Base-by-base conservation (phyloP, 1,284 basidiomycete species). In the Trichosporon inkin region DNA sequence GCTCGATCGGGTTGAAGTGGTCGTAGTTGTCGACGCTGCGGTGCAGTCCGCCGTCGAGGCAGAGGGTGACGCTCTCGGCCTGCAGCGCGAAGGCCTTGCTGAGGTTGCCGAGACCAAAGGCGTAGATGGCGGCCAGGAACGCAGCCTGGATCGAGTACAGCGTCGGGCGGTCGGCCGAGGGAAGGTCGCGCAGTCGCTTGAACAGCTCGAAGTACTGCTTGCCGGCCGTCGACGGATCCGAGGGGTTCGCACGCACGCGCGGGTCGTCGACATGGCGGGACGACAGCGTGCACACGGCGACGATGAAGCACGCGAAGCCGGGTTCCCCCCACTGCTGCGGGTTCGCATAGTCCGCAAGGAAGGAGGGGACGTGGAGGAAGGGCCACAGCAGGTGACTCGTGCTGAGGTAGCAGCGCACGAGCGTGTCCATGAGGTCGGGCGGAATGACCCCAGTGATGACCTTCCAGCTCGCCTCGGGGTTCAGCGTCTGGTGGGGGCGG, bases 261-360 rank as follows among this genome's bases (percentile, higher is more conserved):
- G 87, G 86, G 75, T 93, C 91, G 72, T 94, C 91, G 62, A 92
- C 88, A 72, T 94, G 91, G 38, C 91, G 83, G 1, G 90, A 92
- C 0, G 90, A 88, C 2, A 94, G 82, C 65, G 90, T 92, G 73
- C 91, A 94, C 35, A 93, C 83, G 1, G 90, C 84, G 13, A 93
- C 90, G 62, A 93, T 90, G 74, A 93, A 92, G 19, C 89, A 85
- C 20, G 89, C 90, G 68, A 94, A 94, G 6, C 91, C 91, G 17
- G 91, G 89, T 75, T 92, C 90, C 38, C 88, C 89, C 91, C 91
- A 93, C 81, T 92, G 92, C 75, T 85, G 84, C 49, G 91, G 91
- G 67, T 91, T 90, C 52, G 89, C 89, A 71, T 94, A 94, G 77
- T 94, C 91, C 51, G 86, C 82, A 49, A 93, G 81, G 78, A 93